Percentiles rank a stretch among this genome's conserved stretches.
These are phyloP conservation scores for Venturia effusa DNA, from an alignment of 2,329 filamentous ascomycete species.

Conservation along the genomic window DNA sequence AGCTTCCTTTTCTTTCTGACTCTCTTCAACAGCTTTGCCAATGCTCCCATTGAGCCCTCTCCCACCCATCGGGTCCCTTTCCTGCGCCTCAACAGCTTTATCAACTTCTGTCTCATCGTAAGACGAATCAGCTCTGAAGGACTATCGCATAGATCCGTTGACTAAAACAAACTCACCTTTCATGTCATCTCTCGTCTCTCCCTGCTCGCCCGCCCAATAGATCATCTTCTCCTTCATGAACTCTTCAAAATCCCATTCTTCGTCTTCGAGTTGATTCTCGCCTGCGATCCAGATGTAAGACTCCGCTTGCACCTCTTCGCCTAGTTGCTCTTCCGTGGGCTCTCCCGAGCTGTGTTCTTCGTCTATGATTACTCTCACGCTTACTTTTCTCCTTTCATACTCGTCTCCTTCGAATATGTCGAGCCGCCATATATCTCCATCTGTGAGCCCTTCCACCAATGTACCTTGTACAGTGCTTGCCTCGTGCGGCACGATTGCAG, in stretches of 20 bases:
- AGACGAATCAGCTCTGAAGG: background rate
- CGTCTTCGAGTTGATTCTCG: slow-evolving; percentile 47
- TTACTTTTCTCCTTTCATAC: slow-evolving; percentile 48
- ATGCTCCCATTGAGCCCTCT: slow-evolving; percentile 32
- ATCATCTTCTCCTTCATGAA: slow-evolving; percentile 67
- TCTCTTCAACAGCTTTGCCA: slow-evolving; percentile 7
- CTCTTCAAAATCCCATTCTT: slow-evolving; percentile 80
- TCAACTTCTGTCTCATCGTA: slow-evolving; percentile 9
- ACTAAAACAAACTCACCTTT: slow-evolving; percentile 27
- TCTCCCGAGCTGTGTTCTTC: slow-evolving; percentile 13
- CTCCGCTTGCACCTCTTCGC: slow-evolving; percentile 32
- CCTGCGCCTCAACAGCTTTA: slow-evolving; percentile 8
- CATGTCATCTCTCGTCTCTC: slow-evolving; percentile 36
- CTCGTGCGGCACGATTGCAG: slow-evolving; percentile 51
- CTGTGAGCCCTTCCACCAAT: slow-evolving; percentile 64
- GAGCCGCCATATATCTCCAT: slow-evolving; percentile 62
- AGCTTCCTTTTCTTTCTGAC: slow-evolving; percentile 5
- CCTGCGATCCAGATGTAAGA: slow-evolving; percentile 42
- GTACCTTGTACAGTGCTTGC: slow-evolving; percentile 53
- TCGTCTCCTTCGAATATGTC: slow-evolving; percentile 74
- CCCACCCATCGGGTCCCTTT: slow-evolving; percentile 34
- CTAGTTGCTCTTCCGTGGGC: slow-evolving; percentile 24
- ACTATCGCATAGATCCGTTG: background rate
- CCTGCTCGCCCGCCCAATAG: slow-evolving; percentile 41
- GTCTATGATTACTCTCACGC: slow-evolving; percentile 29